Evolutionary conservation across 1,284 basidiomycete species (phyloP).

Genomic region (Bjerkandera adusta): DNA sequence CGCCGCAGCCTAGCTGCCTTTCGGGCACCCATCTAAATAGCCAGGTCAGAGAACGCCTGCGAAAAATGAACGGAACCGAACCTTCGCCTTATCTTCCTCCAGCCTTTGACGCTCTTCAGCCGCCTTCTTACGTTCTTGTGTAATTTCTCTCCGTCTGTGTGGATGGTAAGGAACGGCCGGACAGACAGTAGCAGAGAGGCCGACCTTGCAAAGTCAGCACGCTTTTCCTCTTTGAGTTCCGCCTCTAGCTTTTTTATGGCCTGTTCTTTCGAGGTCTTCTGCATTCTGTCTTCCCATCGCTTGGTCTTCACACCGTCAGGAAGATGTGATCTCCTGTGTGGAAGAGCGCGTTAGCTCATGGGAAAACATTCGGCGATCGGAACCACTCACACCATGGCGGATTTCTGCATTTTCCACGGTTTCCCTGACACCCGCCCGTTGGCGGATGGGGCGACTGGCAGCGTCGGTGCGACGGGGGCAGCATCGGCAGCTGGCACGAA

Average conservation of each 20-base stretch:
- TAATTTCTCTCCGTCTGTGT: slow-evolving; percentile 63
- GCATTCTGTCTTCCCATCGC: slow-evolving; percentile 67
- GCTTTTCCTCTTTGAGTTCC: slow-evolving; percentile 75
- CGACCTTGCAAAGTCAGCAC: slow-evolving; percentile 61
- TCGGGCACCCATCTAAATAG: slow-evolving; percentile 70
- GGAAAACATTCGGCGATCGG: slow-evolving; percentile 7
- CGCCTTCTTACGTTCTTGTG: slow-evolving; percentile 63
- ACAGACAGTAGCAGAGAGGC: slow-evolving; percentile 16
- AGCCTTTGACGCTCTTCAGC: slow-evolving; percentile 68
- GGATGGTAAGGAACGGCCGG: neutral
- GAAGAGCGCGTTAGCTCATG: neutral
- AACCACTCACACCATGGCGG: slow-evolving; percentile 61
- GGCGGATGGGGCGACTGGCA: slow-evolving; percentile 50
- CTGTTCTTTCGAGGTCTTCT: slow-evolving; percentile 57
- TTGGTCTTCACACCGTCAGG: slow-evolving; percentile 63
- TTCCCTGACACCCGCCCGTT: slow-evolving; percentile 66
- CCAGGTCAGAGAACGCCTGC: neutral
- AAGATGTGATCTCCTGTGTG: slow-evolving; percentile 63
- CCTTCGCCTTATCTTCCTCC: slow-evolving; percentile 73
- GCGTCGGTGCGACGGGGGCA: slow-evolving; percentile 8
- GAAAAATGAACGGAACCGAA: slow-evolving; percentile 28
- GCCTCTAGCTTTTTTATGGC: slow-evolving; percentile 71
- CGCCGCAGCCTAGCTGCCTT: slow-evolving; percentile 70
- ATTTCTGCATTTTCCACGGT: slow-evolving; percentile 62
- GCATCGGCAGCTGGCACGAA: too few relatives aligned